Conservation (phyloP, 1,139 yeast species). For the Diutina neorugosa region DNA sequence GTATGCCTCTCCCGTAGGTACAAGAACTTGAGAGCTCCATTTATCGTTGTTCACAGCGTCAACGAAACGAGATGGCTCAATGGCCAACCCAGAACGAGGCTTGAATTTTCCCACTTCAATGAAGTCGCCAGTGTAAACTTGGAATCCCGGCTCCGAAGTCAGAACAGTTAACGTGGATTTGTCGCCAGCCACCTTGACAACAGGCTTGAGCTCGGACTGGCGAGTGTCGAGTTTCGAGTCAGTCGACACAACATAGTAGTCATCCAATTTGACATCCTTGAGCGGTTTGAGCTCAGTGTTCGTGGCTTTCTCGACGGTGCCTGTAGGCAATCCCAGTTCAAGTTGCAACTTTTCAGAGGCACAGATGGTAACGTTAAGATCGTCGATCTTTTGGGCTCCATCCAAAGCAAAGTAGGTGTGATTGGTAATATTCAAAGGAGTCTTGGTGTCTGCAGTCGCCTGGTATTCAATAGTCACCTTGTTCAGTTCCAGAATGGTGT, state of each 20-base stretch:
- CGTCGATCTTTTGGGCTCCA: constrained; percentile 17
- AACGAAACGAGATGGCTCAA: constrained; percentile 52
- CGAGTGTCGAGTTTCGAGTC: constrained; percentile 33
- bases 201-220: constrained; percentile 17
- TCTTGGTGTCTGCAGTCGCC: constrained; percentile 30
- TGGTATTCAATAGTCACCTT: constrained; percentile 34
- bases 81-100: constrained; percentile 45
- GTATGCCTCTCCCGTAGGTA: constrained; percentile 40
- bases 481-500: constrained; percentile 16
- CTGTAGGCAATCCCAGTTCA: constrained; percentile 37
- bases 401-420: constrained; percentile 47
- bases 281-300: constrained; percentile 5
- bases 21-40: constrained; percentile 41
- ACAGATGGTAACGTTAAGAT: constrained; percentile 18
- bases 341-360: constrained; percentile 26
- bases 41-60: constrained; percentile 39
- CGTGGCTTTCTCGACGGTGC: constrained; percentile 20
- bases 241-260: constrained; percentile 32
- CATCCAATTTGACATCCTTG: constrained; percentile 22
- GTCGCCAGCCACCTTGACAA: constrained; percentile 33
- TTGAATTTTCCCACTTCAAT: constrained; percentile 28
- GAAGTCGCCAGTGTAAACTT: constrained; percentile 53
- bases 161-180: constrained; percentile 26
- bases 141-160: constrained; percentile 61
- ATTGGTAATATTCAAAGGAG: constrained; percentile 50